phyloP scores from a whole-genome alignment of 2,329 filamentous ascomycete species.

The Orbilia oligospora region DNA sequence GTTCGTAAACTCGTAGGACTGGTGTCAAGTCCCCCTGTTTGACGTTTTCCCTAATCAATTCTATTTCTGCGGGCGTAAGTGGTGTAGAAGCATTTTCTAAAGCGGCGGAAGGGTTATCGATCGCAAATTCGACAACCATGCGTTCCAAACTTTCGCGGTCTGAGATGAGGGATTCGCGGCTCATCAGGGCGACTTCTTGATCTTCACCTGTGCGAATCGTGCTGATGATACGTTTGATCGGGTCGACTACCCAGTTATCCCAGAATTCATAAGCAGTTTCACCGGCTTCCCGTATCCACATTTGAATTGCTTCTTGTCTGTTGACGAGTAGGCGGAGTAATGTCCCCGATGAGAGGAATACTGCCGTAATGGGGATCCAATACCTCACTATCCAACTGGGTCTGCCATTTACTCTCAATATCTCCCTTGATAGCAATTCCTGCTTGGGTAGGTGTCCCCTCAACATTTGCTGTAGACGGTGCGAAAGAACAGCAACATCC shows the following conservation, averaged over 20 bases:
- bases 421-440: conserved; percentile 61
- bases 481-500: conserved; percentile 72
- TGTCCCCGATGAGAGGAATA: conserved; percentile 86
- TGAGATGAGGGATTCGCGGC: conserved; percentile 88
- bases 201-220: conserved; percentile 94
- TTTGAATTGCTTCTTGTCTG: conserved; percentile 80
- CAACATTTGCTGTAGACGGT: conserved; percentile 79
- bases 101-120: conserved; percentile 80
- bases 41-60: conserved; percentile 82
- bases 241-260: conserved; percentile 95
- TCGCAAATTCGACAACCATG: conserved; percentile 97
- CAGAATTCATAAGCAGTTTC: conserved; percentile 88
- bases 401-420: conserved; percentile 71
- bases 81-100: conserved; percentile 68
- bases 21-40: conserved; percentile 93
- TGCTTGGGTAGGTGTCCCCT: conserved; percentile 79
- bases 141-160: conserved; percentile 93
- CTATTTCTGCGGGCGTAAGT: conserved; percentile 78
- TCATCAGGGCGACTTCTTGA: conserved; percentile 97
- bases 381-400: conserved; percentile 84
- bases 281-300: conserved; percentile 85
- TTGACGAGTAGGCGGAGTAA: conserved; percentile 84
- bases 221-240: conserved; percentile 83
- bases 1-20: conserved; percentile 90
- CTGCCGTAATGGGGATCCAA: conserved; percentile 82